A percentile compares a stretch with the other conserved stretches of the same genome.
These are phyloP conservation scores for Dissophora globulifera DNA, from an alignment of 192 early-diverging fungal species.

Conservation along the genomic window DNA sequence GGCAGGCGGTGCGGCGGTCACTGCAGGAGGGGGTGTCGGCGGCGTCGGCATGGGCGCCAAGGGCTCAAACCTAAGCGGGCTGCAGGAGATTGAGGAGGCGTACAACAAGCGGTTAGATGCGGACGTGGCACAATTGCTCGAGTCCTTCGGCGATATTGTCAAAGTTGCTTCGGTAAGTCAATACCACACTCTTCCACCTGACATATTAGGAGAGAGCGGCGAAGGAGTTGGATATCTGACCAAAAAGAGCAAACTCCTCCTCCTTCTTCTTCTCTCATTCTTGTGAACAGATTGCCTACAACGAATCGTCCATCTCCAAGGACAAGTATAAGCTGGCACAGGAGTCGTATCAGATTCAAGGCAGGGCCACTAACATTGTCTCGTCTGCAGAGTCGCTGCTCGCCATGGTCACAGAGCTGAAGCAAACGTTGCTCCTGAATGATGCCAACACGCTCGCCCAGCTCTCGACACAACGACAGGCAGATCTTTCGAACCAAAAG, in stretches of 20 bases:
- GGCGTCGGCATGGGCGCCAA: slow-evolving; percentile 7
- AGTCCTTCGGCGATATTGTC: slow-evolving; percentile 65
- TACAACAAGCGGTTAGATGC: slow-evolving; percentile 64
- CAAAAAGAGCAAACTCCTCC: no score
- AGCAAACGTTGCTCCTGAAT: slow-evolving; percentile 61
- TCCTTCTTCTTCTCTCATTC: slow-evolving; percentile 1
- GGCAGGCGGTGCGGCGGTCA: slow-evolving; percentile 7
- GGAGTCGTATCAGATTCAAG: slow-evolving; percentile 68
- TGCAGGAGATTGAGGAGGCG: slow-evolving; percentile 63
- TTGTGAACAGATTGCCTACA: slow-evolving; percentile 28
- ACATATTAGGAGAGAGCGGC: no score
- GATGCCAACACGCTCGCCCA: slow-evolving; percentile 60
- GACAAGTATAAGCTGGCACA: slow-evolving; percentile 67
- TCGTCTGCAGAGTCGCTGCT: slow-evolving; percentile 61
- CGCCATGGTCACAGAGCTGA: slow-evolving; percentile 60
- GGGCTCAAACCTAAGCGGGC: slow-evolving; percentile 15
- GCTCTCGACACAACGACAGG: slow-evolving; percentile 45
- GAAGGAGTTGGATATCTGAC: no score
- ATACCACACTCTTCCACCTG: no score
- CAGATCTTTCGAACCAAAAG: slow-evolving; percentile 51
- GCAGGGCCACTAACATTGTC: slow-evolving; percentile 63
- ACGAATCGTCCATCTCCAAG: slow-evolving; percentile 52
- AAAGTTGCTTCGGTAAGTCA: slow-evolving; percentile 60
- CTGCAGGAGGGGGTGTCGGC: slow-evolving; percentile 10
- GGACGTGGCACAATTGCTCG: slow-evolving; percentile 60